Conservation (phyloP, 306 rosid species). For the Vicia sativa region DNA sequence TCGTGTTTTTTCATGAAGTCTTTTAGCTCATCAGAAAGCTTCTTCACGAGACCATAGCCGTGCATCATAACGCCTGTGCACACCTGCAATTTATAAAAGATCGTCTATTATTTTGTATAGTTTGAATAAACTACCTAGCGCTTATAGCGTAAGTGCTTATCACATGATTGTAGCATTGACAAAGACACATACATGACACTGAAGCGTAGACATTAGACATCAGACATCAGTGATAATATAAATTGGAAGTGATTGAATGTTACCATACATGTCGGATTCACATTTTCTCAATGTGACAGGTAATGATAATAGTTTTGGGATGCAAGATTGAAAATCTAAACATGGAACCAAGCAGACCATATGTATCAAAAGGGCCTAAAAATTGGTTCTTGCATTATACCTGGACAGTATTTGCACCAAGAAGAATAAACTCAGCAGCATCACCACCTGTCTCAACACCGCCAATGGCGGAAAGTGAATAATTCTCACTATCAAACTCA, state of each 20-base stretch:
- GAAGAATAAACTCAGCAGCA: slow-evolving; percentile 96
- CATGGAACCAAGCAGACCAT: neutral
- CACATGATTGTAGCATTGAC: neutral
- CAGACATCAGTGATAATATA: neutral
- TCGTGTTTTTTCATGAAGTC: slow-evolving; percentile 88
- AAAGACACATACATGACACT: neutral
- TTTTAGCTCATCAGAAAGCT: slow-evolving; percentile 75
- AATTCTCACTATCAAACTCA: slow-evolving; percentile 63
- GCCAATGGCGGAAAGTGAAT: slow-evolving; percentile 88
- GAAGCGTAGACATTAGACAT: neutral
- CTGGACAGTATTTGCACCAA: slow-evolving; percentile 95
- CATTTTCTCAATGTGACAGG: neutral
- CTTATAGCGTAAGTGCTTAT: too few species aligned
- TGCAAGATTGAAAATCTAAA: too few species aligned
- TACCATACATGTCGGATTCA: neutral
- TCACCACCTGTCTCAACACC: slow-evolving; percentile 94
- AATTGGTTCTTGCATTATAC: slow-evolving; percentile 44
- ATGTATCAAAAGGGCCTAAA: slow-evolving; percentile 23
- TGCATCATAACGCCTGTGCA: slow-evolving; percentile 99
- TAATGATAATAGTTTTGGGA: too few species aligned
- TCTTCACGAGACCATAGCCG: slow-evolving; percentile 92
- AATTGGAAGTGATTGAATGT: neutral
- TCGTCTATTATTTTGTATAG: neutral
- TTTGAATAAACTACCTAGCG: too few species aligned
- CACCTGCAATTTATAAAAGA: slow-evolving; percentile 51